Base-by-base conservation (phyloP, 352 stramenopile species). In the Aphanomyces cochlioides region DNA sequence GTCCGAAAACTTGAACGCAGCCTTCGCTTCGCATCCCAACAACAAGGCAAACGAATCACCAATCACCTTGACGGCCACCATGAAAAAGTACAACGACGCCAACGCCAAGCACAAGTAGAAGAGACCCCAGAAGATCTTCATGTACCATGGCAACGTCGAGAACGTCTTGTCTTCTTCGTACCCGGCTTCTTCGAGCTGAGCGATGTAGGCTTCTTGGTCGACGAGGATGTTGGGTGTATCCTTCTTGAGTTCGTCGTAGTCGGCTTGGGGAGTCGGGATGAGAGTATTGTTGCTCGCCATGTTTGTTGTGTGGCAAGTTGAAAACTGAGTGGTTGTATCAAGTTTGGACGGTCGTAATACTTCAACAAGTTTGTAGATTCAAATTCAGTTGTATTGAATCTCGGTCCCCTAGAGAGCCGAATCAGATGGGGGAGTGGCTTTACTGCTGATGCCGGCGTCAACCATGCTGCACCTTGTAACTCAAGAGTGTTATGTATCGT, bases 51-150 rank as follows among this genome's bases (percentile, higher is more conserved):
- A 76, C 4, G 72, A 68, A 15, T 58, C 76, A 39, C 77, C 77
- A 39, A 89, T 77, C 13, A 85, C 64, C 50, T 81, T 77, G 66
- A 89, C 75, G 17, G 56, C 76, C 40, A 88, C 69, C 48, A 86
- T 73, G 69, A 89, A 88, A 21, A 83, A 79, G 67, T 87, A 89
- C 12, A 85, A 75, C 41, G 67, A 71, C 21, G 60, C 67, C 5
- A 80, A 48, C 6, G 78, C 41, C 36, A 75, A 60, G 17, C 56
- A 7, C 10, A 78, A 48, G 41, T 47, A 61, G 37, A 67, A 36
- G 39, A 66, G 15, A 40, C 69, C 69, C 61, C 43, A 57, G 39
- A 58, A 15, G 5, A 68, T 12, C 48, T 60, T 61, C 13, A 56
- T 15, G 40, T 54, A 8, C 12, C 12, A 28, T 10, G 58, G 58